Evolutionary conservation across 352 stramenopile genomes (phyloP).

Genomic region (Phytopythium mirpurense): DNA sequence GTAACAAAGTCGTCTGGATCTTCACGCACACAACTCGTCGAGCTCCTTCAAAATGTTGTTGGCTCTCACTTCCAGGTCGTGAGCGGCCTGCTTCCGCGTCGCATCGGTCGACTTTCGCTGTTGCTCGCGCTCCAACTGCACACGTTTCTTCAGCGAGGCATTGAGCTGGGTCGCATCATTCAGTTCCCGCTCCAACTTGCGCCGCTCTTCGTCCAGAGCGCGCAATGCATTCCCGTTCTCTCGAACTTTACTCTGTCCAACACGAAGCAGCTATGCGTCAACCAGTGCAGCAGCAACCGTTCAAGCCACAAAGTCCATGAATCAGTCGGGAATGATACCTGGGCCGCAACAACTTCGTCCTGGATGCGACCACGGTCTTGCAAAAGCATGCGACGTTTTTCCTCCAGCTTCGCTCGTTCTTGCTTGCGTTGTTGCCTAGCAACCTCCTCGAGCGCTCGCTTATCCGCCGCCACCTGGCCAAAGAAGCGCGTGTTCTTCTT

Average conservation of each 20-base stretch:
- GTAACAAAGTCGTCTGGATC: background rate
- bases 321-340: background rate
- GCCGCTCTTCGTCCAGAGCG: background rate
- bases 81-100: background rate
- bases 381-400: background rate
- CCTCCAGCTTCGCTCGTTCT: background rate
- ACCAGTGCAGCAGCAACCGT: too few species aligned
- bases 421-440: background rate
- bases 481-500: constrained; percentile 5
- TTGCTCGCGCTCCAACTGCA: background rate
- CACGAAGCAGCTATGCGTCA: too few species aligned
- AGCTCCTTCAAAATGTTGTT: constrained; percentile 4
- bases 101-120: background rate
- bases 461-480: background rate
- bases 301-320: too few species aligned
- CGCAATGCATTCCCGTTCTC: background rate
- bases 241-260: background rate
- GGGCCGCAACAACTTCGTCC: background rate
- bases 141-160: background rate
- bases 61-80: background rate
- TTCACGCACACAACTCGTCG: background rate
- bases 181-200: background rate
- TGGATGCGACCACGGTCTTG: background rate
- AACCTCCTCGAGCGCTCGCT: background rate
- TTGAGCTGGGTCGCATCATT: background rate